Evolutionary conservation across 768 basidiomycete species (phyloP).

Genomic region (Phylloporus arenicola): DNA sequence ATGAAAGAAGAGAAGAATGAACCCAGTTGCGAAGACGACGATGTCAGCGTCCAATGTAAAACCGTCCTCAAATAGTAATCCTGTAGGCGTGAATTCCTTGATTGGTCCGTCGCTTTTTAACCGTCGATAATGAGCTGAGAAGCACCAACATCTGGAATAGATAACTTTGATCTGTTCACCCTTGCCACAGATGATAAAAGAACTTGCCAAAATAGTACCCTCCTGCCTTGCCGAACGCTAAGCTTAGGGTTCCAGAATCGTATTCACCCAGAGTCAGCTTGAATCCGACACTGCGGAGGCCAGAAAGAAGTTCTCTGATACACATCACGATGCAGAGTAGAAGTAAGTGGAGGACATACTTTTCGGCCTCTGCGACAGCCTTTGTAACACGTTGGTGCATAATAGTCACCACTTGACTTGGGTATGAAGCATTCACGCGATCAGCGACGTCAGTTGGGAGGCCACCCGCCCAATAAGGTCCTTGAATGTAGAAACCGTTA

Average conservation of each 20-base stretch:
- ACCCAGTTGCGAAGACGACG: constrained; percentile 23
- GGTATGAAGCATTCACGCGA: constrained; percentile 45
- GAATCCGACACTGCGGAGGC: constrained; percentile 54
- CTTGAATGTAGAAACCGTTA: constrained; percentile 11
- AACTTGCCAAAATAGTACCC: constrained; percentile 63
- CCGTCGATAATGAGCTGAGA: constrained; percentile 39
- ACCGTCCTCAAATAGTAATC: constrained; percentile 22
- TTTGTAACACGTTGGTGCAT: constrained; percentile 35
- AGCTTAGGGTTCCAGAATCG: constrained; percentile 45
- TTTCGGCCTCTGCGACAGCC: constrained; percentile 51
- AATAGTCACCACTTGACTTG: constrained; percentile 25
- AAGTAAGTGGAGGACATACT: constrained; percentile 29
- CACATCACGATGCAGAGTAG: background rate
- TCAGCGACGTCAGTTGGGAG: constrained; percentile 51
- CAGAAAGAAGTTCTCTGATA: constrained; percentile 48
- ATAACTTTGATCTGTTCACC: background rate
- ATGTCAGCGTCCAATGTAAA: constrained; percentile 45
- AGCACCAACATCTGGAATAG: constrained; percentile 34
- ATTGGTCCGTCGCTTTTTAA: constrained; percentile 27
- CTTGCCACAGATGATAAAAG: background rate
- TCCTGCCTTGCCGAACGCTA: constrained; percentile 46
- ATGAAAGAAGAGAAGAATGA: constrained; percentile 12
- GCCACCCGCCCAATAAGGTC: constrained; percentile 41
- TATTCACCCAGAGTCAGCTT: constrained; percentile 46
- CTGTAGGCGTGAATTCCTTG: constrained; percentile 31